Conservation (phyloP, 2,329 filamentous ascomycete species). For the Sarocladium oryzae region DNA sequence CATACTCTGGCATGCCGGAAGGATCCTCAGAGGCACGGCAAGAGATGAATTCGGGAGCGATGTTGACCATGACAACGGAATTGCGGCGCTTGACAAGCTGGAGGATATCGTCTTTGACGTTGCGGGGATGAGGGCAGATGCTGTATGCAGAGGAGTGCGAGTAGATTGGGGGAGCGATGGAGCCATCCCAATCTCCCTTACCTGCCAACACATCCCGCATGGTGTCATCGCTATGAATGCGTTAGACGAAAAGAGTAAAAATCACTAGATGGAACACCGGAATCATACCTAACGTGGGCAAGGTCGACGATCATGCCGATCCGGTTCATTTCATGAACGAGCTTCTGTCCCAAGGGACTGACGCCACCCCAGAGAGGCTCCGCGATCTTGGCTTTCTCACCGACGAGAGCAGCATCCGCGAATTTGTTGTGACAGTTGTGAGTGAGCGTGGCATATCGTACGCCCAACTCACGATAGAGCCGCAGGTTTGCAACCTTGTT, state of each 20-base stretch:
- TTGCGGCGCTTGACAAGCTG: slow-evolving; percentile 65
- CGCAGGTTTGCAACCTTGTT: slow-evolving; percentile 74
- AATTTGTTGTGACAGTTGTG: slow-evolving; percentile 92
- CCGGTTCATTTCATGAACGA: slow-evolving; percentile 88
- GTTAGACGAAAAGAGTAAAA: slow-evolving; percentile 16
- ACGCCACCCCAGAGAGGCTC: slow-evolving; percentile 65
- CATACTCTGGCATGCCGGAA: slow-evolving; percentile 61
- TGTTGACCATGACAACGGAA: slow-evolving; percentile 88
- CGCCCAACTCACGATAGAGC: slow-evolving; percentile 69
- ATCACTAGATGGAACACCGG: background rate
- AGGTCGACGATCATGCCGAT: slow-evolving; percentile 93
- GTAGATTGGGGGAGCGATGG: slow-evolving; percentile 78
- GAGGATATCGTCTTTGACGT: slow-evolving; percentile 81
- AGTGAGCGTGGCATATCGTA: slow-evolving; percentile 81
- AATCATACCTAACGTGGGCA: slow-evolving; percentile 52
- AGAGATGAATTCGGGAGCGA: slow-evolving; percentile 74
- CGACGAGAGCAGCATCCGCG: slow-evolving; percentile 68
- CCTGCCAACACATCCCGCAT: slow-evolving; percentile 76
- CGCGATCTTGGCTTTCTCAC: slow-evolving; percentile 35
- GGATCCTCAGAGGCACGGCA: slow-evolving; percentile 52
- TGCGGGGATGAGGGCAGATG: slow-evolving; percentile 81
- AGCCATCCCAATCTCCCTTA: slow-evolving; percentile 59
- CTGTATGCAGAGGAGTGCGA: slow-evolving; percentile 78
- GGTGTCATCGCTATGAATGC: slow-evolving; percentile 54
- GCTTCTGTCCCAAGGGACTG: slow-evolving; percentile 57